A percentile compares a stretch with the other conserved stretches of the same genome.
phyloP scores from a whole-genome alignment of 768 basidiomycete species.

The Tremella yokohamensis region DNA sequence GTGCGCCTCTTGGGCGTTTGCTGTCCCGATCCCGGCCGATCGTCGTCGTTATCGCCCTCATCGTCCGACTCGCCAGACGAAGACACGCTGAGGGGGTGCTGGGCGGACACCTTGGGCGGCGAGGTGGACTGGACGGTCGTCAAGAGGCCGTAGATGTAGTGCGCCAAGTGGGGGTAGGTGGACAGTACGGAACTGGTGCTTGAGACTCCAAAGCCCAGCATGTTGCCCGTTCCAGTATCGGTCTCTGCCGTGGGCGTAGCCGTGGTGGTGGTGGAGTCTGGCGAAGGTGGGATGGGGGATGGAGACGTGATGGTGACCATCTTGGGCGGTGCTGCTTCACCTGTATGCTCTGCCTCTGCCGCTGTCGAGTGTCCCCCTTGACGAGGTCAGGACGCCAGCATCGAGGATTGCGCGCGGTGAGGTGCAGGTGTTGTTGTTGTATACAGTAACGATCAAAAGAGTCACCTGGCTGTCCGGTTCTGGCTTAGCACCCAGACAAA shows the following conservation, averaged over 20 bases:
- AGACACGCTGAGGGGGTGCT: constrained; percentile 48
- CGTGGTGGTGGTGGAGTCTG: constrained; percentile 1
- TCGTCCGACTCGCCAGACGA: constrained; percentile 44
- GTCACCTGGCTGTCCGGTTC: too few relatives aligned
- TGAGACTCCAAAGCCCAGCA: constrained; percentile 10
- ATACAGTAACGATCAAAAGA: too few relatives aligned
- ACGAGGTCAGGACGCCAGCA: too few relatives aligned
- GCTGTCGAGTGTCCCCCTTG: too few relatives aligned
- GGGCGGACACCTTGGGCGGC: constrained; percentile 21
- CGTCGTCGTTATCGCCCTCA: constrained; percentile 5
- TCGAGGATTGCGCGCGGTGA: too few relatives aligned
- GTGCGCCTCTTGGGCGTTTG: constrained; percentile 22
- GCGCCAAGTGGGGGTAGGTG: constrained; percentile 37
- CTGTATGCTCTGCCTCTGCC: too few relatives aligned
- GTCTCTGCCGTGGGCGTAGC: constrained; percentile 8
- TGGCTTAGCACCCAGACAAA: too few relatives aligned
- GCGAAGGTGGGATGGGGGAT: background rate
- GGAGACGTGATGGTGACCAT: constrained; percentile 1
- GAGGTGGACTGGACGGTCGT: constrained; percentile 15
- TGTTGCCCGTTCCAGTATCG: constrained; percentile 13
- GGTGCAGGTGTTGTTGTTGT: too few relatives aligned
- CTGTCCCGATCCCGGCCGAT: constrained; percentile 1
- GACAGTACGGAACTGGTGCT: constrained; percentile 22
- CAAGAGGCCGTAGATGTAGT: constrained; percentile 40
- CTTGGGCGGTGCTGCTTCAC: background rate